Evolutionary conservation across 352 stramenopile species (phyloP).

Genomic region (Phytophthora tubulina): DNA sequence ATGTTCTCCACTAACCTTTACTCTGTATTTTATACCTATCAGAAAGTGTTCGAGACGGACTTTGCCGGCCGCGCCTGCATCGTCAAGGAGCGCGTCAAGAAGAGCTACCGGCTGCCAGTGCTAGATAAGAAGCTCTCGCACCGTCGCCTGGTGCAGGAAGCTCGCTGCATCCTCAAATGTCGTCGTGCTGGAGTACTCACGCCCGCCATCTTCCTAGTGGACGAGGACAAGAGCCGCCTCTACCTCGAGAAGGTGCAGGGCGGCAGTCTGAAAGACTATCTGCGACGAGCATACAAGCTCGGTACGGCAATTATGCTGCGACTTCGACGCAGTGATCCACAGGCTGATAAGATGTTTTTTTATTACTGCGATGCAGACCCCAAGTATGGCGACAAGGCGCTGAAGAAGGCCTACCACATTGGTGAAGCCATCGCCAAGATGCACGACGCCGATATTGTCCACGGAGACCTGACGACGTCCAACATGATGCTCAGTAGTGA

Average conservation of each 20-base stretch:
- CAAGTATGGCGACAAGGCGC: constrained; percentile 58
- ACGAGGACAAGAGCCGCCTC: constrained; percentile 76
- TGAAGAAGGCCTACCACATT: constrained; percentile 85
- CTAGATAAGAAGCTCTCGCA: constrained; percentile 87
- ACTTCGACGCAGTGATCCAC: background rate
- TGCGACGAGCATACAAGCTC: constrained; percentile 62
- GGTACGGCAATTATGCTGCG: constrained; percentile 35
- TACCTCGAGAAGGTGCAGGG: constrained; percentile 78
- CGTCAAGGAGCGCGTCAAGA: constrained; percentile 89
- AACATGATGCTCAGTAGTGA: constrained; percentile 93
- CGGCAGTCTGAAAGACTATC: constrained; percentile 78
- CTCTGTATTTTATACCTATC: background rate
- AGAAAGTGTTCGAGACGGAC: constrained; percentile 85
- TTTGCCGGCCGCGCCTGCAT: constrained; percentile 75
- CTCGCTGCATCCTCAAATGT: constrained; percentile 85
- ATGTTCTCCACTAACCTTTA: background rate
- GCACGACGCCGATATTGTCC: constrained; percentile 93
- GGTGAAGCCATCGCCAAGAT: constrained; percentile 92
- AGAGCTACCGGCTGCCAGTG: constrained; percentile 78
- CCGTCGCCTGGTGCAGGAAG: constrained; percentile 82
- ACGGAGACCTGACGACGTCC: constrained; percentile 95
- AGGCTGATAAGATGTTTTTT: constrained; percentile 1
- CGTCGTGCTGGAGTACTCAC: constrained; percentile 76
- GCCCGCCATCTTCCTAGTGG: constrained; percentile 82
- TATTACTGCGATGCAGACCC: constrained; percentile 41